Evolutionary conservation across 164 flowering plant genomes (phyloP).

Genomic region (Chimonanthus salicifolius): DNA sequence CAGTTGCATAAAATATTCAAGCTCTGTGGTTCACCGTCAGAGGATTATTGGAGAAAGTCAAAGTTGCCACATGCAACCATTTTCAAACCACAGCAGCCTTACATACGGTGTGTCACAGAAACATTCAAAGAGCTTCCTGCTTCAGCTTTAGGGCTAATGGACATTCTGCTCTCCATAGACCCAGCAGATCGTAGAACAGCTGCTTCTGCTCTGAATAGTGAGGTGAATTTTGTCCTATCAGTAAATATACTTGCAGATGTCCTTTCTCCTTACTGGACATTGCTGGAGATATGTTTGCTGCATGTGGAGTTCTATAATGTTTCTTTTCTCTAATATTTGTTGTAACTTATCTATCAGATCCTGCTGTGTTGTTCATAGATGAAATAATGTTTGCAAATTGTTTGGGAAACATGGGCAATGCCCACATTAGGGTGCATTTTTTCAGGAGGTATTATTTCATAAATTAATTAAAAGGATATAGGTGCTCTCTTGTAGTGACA

Average conservation of each 20-base stretch:
- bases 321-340: background rate
- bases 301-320: background rate
- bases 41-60: conserved; percentile 94
- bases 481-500: no score
- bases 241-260: background rate
- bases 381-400: no score
- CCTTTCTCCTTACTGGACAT: background rate
- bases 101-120: conserved; percentile 72
- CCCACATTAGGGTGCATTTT: no score
- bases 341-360: no score
- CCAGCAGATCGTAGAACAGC: conserved; percentile 95
- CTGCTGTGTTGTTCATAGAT: no score
- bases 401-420: no score
- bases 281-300: background rate
- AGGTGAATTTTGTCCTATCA: conserved; percentile 38
- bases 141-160: conserved; percentile 75
- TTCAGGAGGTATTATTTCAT: no score
- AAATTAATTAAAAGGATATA: no score
- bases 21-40: conserved; percentile 97
- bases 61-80: conserved; percentile 95
- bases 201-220: conserved; percentile 66
- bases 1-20: conserved; percentile 95
- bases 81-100: conserved; percentile 94
- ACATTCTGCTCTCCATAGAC: conserved; percentile 74
- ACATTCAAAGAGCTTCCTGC: conserved; percentile 86